These are phyloP conservation scores for Kluyveromyces starmeri DNA, from an alignment of 805 yeast species.

Conservation along the genomic window DNA sequence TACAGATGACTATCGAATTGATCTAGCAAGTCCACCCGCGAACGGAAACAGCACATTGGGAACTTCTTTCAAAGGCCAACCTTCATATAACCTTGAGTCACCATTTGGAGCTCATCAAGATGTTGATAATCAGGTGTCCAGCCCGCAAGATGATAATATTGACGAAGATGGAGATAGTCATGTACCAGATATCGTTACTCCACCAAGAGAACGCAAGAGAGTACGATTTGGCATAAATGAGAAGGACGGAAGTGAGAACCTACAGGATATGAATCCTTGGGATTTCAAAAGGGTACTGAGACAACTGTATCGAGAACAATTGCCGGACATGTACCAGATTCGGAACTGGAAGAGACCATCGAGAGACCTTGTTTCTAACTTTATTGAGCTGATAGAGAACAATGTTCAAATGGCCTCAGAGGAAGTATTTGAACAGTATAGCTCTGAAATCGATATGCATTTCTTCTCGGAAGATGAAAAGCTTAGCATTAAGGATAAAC, in stretches of 20 bases:
- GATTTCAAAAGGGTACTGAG: constrained; percentile 19
- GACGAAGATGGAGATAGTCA: constrained; percentile 1
- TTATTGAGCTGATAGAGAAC: constrained; percentile 19
- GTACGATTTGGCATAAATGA: constrained; percentile 9
- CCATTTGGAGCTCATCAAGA: not conserved
- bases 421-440: constrained; percentile 17
- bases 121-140: not conserved
- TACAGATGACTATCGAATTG: constrained; percentile 3
- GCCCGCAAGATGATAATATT: not conserved
- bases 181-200: constrained; percentile 5
- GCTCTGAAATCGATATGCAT: constrained; percentile 13
- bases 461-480: constrained; percentile 10
- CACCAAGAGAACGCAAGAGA: constrained; percentile 5
- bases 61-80: not conserved
- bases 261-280: constrained; percentile 14
- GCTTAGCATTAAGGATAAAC: constrained; percentile 13
- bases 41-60: not conserved
- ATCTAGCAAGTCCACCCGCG: not conserved
- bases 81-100: not conserved
- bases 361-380: constrained; percentile 10
- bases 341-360: constrained; percentile 22
- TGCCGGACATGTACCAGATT: constrained; percentile 16
- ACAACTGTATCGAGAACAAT: constrained; percentile 13
- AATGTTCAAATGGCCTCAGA: constrained; percentile 19
- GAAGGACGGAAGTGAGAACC: constrained; percentile 7